Evolutionary conservation across 2,329 filamentous ascomycete species (phyloP), one percentile per base, ranked within the genome.

Genomic region (Alternaria arborescens): DNA sequence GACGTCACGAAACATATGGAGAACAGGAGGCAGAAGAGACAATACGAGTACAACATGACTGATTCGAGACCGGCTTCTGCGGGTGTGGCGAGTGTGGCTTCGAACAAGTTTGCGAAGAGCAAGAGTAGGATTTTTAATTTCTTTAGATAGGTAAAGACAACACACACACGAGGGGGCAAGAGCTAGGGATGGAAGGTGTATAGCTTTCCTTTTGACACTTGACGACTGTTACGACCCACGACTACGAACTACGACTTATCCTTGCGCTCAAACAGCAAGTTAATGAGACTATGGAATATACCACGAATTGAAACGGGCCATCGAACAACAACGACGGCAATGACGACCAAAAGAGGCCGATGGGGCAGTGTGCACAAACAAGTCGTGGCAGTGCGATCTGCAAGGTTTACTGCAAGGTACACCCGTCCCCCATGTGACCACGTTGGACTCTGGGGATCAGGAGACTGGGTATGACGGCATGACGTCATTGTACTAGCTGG

Each of bases 41-140:
- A 62, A 46, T 68, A 62, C 7, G 60, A 54, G 8, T 56, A 59
- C 18, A 65, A 65, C 7, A 54, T 54, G 42, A 8, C 36, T 8
- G 60, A 54, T 12, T 55, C 59, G 11, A 58, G 59, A 20, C 57
- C 51, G 16, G 55, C 42, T n/a, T 52, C 53, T 2, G 42, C 56
- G 3, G 42, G 57, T 18, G 47, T 54, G 41, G 58, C 65, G 16
- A 65, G 71, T 28, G 66, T 65, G 18, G 76, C 72, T 28, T 67
- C 66, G 20, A 76, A 71, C 55, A 74, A 71, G 52, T 75, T 72
- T 40, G 48, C 72, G 47, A 78, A 76, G 59, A 77, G 70, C 62
- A 78, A 74, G 54, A 77, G 74, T 55, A 64, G 67, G 52, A 74
- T 78, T 30, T 76, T 79, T 64, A 78, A 74, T 52, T 78, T 79